A percentile compares a stretch with the other conserved stretches of the same genome.
These are phyloP conservation scores for Daedaleopsis nitida DNA, from an alignment of 768 basidiomycete species.

Conservation along the genomic window DNA sequence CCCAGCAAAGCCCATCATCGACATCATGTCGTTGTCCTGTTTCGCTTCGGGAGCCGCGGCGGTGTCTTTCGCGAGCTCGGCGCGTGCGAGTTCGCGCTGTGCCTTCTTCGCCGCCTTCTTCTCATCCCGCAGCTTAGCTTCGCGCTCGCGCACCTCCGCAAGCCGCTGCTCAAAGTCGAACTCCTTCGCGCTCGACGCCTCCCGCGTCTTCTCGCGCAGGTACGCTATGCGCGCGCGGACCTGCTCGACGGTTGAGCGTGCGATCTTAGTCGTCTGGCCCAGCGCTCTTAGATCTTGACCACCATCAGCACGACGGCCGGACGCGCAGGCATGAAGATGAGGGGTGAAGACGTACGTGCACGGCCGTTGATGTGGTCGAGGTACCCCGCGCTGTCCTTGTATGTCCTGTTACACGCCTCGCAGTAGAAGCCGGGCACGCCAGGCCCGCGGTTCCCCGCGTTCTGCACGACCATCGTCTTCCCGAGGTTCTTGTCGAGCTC, in stretches of 20 bases:
- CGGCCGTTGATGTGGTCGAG: conserved; percentile 95
- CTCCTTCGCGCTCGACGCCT: conserved; percentile 80
- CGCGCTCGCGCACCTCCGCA: conserved; percentile 76
- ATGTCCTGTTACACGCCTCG: conserved; percentile 86
- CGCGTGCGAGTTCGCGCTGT: conserved; percentile 69
- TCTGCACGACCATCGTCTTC: conserved; percentile 94
- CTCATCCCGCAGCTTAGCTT: conserved; percentile 64
- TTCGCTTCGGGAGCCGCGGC: conserved; percentile 31
- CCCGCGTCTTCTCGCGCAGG: conserved; percentile 85
- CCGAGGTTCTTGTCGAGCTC: conserved; percentile 94
- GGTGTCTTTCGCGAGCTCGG: conserved; percentile 58
- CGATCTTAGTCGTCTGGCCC: conserved; percentile 95
- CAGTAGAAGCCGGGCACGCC: conserved; percentile 95
- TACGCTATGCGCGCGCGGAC: conserved; percentile 89
- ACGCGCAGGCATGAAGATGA: not conserved
- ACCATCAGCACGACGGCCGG: too few species aligned
- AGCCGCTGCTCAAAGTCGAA: conserved; percentile 94
- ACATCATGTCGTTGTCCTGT: conserved; percentile 67
- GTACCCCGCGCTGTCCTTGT: conserved; percentile 93
- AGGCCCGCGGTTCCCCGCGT: conserved; percentile 77
- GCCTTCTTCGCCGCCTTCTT: conserved; percentile 82
- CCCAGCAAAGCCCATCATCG: conserved; percentile 90
- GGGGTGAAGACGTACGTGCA: conserved; percentile 73
- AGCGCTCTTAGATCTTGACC: conserved; percentile 78
- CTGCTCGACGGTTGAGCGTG: conserved; percentile 88